Conservation (phyloP, 495 filamentous ascomycete genomes). For the Trichoderma asperelloides region DNA sequence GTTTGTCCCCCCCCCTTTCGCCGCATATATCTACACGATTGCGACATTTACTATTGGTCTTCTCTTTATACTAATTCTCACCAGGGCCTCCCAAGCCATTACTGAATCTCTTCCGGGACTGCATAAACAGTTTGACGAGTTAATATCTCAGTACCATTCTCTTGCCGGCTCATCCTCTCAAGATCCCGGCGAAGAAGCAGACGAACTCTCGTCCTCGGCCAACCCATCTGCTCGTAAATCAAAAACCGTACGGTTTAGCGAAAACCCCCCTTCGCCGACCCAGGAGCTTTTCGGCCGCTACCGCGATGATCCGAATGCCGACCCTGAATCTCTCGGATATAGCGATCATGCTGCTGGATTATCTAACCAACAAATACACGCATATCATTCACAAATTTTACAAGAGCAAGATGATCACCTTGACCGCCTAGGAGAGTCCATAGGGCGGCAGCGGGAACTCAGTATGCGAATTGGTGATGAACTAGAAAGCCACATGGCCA, state of each 20-base stretch:
- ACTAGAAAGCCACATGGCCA: constrained; percentile 75
- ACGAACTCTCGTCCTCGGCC: constrained; percentile 29
- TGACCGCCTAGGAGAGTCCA: constrained; percentile 75
- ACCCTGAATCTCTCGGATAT: constrained; percentile 43
- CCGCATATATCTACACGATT: background rate
- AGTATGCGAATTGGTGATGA: constrained; percentile 96
- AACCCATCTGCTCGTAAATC: constrained; percentile 35
- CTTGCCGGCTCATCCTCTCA: constrained; percentile 39
- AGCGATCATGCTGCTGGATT: constrained; percentile 35
- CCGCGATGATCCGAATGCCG: constrained; percentile 38
- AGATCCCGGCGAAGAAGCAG: constrained; percentile 23
- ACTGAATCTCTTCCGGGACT: constrained; percentile 42
- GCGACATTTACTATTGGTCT: background rate
- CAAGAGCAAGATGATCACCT: constrained; percentile 86
- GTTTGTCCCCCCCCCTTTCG: constrained; percentile 22
- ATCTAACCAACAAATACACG: constrained; percentile 79
- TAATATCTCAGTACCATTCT: constrained; percentile 54
- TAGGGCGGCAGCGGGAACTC: constrained; percentile 86
- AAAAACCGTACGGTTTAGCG: constrained; percentile 90
- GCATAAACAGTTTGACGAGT: constrained; percentile 48
- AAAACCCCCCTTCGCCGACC: constrained; percentile 40
- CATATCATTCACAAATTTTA: constrained; percentile 70
- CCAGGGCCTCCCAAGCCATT: constrained; percentile 37
- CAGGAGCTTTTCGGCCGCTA: constrained; percentile 57
- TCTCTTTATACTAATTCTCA: background rate